These are phyloP conservation scores for Ustilago sp. DNA, from an alignment of 1,284 basidiomycete species.

Conservation along the genomic window DNA sequence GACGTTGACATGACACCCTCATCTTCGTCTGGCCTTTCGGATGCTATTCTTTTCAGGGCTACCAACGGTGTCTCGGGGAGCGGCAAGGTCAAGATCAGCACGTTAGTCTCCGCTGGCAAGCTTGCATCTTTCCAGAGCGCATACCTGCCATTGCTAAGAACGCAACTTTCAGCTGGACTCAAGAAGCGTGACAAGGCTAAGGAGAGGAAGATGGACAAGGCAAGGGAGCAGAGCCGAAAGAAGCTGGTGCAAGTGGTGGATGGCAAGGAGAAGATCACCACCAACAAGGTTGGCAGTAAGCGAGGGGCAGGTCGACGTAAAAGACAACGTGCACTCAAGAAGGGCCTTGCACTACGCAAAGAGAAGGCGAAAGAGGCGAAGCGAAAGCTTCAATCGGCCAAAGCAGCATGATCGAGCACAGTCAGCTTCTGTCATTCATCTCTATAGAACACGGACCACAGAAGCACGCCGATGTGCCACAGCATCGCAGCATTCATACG, in stretches of 20 bases:
- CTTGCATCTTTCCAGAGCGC: conserved; percentile 47
- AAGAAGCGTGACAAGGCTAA: conserved; percentile 67
- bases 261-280: conserved; percentile 55
- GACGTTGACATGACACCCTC: conserved; percentile 48
- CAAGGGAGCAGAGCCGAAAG: conserved; percentile 50
- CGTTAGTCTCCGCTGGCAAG: conserved; percentile 49
- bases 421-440: neutral
- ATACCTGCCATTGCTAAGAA: conserved; percentile 58
- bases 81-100: conserved; percentile 56
- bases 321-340: conserved; percentile 53
- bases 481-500: too few relatives aligned
- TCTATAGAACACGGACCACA: neutral
- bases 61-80: conserved; percentile 57
- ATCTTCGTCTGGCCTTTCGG: conserved; percentile 23
- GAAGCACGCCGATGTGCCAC: too few relatives aligned
- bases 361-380: conserved; percentile 54
- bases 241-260: conserved; percentile 56
- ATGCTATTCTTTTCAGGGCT: conserved; percentile 58
- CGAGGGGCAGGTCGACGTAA: conserved; percentile 60
- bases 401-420: conserved; percentile 12
- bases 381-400: conserved; percentile 34
- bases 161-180: conserved; percentile 51
- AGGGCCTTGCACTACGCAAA: conserved; percentile 46
- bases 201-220: conserved; percentile 64
- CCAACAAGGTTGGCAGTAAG: conserved; percentile 56